Evolutionary conservation across 225 moss, liverwort and hornwort genomes (phyloP).

Genomic region (Lunularia cruciata): DNA sequence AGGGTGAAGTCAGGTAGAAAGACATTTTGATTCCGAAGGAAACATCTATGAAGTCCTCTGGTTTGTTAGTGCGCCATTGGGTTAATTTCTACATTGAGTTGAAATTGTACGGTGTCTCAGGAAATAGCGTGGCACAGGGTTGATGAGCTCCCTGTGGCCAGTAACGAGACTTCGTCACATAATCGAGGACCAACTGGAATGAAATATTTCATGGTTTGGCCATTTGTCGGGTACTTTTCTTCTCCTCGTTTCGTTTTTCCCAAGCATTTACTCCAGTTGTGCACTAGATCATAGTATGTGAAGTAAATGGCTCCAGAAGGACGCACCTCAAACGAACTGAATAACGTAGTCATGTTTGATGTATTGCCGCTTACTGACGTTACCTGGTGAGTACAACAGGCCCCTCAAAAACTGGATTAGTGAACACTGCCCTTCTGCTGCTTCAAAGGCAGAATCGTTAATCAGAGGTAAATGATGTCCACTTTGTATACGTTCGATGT

Average conservation of each 20-base stretch:
- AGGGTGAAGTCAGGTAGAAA: no score
- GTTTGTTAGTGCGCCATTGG: no score
- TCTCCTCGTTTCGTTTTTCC: neutral
- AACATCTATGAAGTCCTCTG: no score
- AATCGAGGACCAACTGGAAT: conserved; percentile 88
- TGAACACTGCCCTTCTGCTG: conserved; percentile 42
- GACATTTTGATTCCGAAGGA: no score
- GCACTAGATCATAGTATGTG: neutral
- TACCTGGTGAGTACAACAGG: conserved; percentile 15
- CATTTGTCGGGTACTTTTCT: conserved; percentile 57
- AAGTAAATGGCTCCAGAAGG: no score
- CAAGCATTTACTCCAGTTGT: neutral
- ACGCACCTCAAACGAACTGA: neutral
- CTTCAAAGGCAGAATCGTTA: conserved; percentile 34
- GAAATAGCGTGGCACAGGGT: conserved; percentile 98
- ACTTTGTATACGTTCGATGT: no score
- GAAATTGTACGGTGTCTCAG: no score
- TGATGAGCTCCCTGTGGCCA: conserved; percentile 85
- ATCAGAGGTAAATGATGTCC: conserved; percentile 50
- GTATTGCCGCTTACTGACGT: neutral
- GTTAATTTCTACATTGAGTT: no score
- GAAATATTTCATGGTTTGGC: conserved; percentile 96
- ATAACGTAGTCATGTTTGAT: no score
- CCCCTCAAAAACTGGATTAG: conserved; percentile 67
- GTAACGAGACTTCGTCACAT: conserved; percentile 70